Evolutionary conservation across 257 asterid species (phyloP).

Genomic region (Petunia axillaris): DNA sequence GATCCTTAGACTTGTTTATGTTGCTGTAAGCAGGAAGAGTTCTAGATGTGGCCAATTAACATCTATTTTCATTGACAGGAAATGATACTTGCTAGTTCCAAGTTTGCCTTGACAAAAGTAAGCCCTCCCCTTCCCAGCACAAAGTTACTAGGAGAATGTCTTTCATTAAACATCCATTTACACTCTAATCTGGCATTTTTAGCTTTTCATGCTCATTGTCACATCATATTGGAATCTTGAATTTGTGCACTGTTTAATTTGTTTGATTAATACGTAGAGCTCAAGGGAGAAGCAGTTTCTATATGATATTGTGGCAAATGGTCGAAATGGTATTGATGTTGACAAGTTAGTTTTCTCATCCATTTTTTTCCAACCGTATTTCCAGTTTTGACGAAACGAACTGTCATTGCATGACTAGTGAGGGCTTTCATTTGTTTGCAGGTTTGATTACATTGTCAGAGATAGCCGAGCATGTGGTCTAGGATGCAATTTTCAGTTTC

Average conservation of each 20-base stretch:
- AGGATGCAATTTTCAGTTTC: conserved; percentile 88
- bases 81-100: conserved; percentile 86
- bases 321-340: conserved; percentile 94
- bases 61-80: conserved; percentile 56
- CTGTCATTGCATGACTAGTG: conserved; percentile 12
- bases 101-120: conserved; percentile 52
- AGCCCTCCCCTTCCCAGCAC: conserved; percentile 31
- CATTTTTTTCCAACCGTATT: neutral
- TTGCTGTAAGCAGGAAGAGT: conserved; percentile 4
- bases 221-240: conserved; percentile 20
- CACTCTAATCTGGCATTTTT: conserved; percentile 20
- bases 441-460: conserved; percentile 91
- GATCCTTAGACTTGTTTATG: conserved; percentile 4
- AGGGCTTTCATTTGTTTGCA: conserved; percentile 35
- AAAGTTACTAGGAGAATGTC: neutral
- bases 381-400: neutral
- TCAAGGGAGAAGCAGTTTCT: conserved; percentile 75
- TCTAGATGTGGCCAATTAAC: neutral
- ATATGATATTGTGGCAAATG: conserved; percentile 96
- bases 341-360: conserved; percentile 78
- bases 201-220: conserved; percentile 30
- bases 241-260: conserved; percentile 9
- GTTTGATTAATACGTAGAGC: conserved; percentile 49
- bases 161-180: neutral
- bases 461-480: conserved; percentile 93